These are phyloP conservation scores for Aspergillus hortae DNA, from an alignment of 2,329 filamentous ascomycete species.

Conservation along the genomic window DNA sequence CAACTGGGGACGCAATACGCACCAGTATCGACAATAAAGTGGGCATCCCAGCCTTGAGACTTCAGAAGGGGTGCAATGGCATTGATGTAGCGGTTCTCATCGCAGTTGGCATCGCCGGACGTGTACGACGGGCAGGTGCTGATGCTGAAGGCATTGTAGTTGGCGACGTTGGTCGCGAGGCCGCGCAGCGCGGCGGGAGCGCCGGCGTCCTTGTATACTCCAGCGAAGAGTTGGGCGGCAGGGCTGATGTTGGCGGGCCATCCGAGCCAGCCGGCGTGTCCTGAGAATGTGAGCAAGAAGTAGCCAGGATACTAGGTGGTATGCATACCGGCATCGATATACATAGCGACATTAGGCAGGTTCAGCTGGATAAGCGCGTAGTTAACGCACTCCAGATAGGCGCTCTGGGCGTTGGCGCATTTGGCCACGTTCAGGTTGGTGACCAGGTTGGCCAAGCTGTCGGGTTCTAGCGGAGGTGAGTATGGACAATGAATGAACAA, in stretches of 20 bases:
- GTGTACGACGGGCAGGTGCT: constrained; percentile 46
- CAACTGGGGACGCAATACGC: constrained; percentile 14
- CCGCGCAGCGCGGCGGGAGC: constrained; percentile 49
- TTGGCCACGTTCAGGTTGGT: constrained; percentile 56
- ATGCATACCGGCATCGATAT: constrained; percentile 54
- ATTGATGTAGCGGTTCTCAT: constrained; percentile 53
- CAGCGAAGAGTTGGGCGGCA: constrained; percentile 47
- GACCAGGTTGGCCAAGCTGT: constrained; percentile 61
- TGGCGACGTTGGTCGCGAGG: constrained; percentile 56
- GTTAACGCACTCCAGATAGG: constrained; percentile 54
- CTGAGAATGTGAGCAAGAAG: constrained; percentile 9
- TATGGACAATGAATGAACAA: constrained; percentile 9
- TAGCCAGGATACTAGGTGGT: background rate
- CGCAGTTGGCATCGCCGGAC: constrained; percentile 47
- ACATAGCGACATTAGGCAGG: constrained; percentile 61
- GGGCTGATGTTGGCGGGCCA: constrained; percentile 58
- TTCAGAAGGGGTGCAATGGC: constrained; percentile 49
- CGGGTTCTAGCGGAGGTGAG: constrained; percentile 53
- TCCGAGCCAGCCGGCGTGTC: constrained; percentile 62
- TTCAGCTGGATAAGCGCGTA: constrained; percentile 58
- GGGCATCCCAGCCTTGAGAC: constrained; percentile 48
- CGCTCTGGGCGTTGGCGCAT: constrained; percentile 52
- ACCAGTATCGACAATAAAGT: constrained; percentile 55
- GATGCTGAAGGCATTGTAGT: constrained; percentile 56
- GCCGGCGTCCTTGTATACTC: constrained; percentile 47